phyloP scores from a whole-genome alignment of 1,284 basidiomycete species.

The Inonotus hispidus region DNA sequence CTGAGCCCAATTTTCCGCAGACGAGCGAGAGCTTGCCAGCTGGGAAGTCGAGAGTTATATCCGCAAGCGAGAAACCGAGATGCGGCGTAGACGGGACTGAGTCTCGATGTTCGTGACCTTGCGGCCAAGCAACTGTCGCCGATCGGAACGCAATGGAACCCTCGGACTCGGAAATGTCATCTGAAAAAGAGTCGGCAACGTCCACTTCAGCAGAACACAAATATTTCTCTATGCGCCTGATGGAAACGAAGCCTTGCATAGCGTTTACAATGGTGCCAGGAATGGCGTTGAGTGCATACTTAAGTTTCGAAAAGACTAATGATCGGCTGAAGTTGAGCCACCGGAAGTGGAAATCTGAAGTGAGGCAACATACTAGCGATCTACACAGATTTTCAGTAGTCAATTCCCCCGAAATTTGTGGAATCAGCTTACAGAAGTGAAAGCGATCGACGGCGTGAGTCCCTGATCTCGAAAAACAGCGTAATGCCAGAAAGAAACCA shows the following conservation, averaged over 20 bases:
- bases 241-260: slow-evolving; percentile 71
- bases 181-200: slow-evolving; percentile 49
- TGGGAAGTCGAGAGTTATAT: slow-evolving; percentile 77
- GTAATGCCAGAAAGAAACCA: slow-evolving; percentile 82
- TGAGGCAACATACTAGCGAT: slow-evolving; percentile 3
- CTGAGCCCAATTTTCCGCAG: slow-evolving; percentile 78
- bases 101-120: slow-evolving; percentile 44
- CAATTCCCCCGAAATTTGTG: not conserved
- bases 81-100: slow-evolving; percentile 61
- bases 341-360: not conserved
- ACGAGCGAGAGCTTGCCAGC: slow-evolving; percentile 72
- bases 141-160: slow-evolving; percentile 69
- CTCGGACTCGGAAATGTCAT: slow-evolving; percentile 40
- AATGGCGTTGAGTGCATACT: slow-evolving; percentile 76
- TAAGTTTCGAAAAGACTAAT: slow-evolving; percentile 80
- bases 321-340: slow-evolving; percentile 22
- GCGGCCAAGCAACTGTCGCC: slow-evolving; percentile 87
- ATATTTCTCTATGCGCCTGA: slow-evolving; percentile 89
- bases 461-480: slow-evolving; percentile 60
- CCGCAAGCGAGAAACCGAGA: slow-evolving; percentile 72
- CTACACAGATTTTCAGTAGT: not conserved
- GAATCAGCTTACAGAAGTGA: slow-evolving; percentile 64
- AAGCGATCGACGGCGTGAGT: slow-evolving; percentile 81
- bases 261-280: slow-evolving; percentile 88
- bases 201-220: slow-evolving; percentile 67